These are phyloP conservation scores for Geosmithia putterillii DNA, from an alignment of 2,329 filamentous ascomycete species.

Conservation along the genomic window DNA sequence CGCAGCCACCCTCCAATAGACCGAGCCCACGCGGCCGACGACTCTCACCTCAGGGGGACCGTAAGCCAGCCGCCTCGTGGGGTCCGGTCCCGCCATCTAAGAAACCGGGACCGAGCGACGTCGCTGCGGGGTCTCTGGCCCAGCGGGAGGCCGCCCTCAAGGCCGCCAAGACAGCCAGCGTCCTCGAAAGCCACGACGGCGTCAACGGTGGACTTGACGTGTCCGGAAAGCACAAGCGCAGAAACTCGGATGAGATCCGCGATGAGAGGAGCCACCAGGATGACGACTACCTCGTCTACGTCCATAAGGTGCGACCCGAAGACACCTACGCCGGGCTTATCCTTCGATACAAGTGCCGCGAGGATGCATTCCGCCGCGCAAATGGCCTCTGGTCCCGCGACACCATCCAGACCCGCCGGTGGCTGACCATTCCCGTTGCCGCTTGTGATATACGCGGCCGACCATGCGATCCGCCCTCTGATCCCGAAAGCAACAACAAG, in stretches of 20 bases:
- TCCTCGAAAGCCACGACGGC: slow-evolving; percentile 48
- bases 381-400: slow-evolving; percentile 95
- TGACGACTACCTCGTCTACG: slow-evolving; percentile 68
- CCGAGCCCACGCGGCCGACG: slow-evolving; percentile 20
- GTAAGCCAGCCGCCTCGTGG: slow-evolving; percentile 21
- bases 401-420: slow-evolving; percentile 72
- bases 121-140: slow-evolving; percentile 40
- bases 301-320: slow-evolving; percentile 70
- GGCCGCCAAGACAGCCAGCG: slow-evolving; percentile 43
- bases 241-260: slow-evolving; percentile 53
- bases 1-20: neutral
- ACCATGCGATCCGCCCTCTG: slow-evolving; percentile 42
- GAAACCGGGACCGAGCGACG: slow-evolving; percentile 28
- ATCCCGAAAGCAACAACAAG: slow-evolving; percentile 19
- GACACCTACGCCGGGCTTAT: slow-evolving; percentile 90
- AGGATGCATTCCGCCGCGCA: slow-evolving; percentile 70
- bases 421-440: slow-evolving; percentile 76
- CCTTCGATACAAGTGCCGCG: slow-evolving; percentile 77
- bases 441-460: slow-evolving; percentile 75
- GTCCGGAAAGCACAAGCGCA: slow-evolving; percentile 46
- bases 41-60: neutral
- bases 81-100: slow-evolving; percentile 34
- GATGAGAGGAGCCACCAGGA: slow-evolving; percentile 37
- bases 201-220: slow-evolving; percentile 46
- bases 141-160: slow-evolving; percentile 42